Evolutionary conservation across 805 yeast species (phyloP).

Genomic region (Phaffomyces antillensis): DNA sequence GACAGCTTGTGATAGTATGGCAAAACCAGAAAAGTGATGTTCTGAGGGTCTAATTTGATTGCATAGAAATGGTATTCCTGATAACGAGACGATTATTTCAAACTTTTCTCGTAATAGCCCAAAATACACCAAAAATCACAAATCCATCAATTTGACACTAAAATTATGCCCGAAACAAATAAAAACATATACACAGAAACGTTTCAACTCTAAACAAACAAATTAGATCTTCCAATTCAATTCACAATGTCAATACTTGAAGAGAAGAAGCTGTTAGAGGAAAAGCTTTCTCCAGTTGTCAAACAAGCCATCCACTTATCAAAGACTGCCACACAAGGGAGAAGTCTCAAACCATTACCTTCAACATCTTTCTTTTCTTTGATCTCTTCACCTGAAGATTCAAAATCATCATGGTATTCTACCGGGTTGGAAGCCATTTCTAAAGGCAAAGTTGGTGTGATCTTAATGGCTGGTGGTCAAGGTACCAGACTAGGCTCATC

Average conservation of each 20-base stretch:
- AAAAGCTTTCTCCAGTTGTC: constrained; percentile 19
- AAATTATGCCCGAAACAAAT: not conserved
- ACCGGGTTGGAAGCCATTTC: constrained; percentile 65
- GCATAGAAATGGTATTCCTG: too few relatives aligned
- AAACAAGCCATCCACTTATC: constrained; percentile 36
- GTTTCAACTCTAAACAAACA: not conserved
- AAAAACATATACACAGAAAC: not conserved
- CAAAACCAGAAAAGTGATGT: too few relatives aligned
- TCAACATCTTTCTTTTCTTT: constrained; percentile 42
- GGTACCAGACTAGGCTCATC: constrained; percentile 91
- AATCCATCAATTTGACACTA: not conserved
- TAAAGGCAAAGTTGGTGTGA: constrained; percentile 73
- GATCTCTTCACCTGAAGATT: constrained; percentile 23
- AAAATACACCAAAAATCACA: too few relatives aligned
- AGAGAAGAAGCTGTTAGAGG: constrained; percentile 14
- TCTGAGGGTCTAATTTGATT: too few relatives aligned
- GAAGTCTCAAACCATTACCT: constrained; percentile 42
- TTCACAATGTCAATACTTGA: constrained; percentile 9
- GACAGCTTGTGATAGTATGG: too few relatives aligned
- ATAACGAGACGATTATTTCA: too few relatives aligned
- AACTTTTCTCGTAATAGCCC: too few relatives aligned
- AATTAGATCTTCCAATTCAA: not conserved
- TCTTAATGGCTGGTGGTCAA: constrained; percentile 97
- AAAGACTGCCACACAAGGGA: constrained; percentile 20
- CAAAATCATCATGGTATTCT: constrained; percentile 17